Base-by-base conservation (phyloP, 305 asterid genomes). In the Salvia sclarea region DNA sequence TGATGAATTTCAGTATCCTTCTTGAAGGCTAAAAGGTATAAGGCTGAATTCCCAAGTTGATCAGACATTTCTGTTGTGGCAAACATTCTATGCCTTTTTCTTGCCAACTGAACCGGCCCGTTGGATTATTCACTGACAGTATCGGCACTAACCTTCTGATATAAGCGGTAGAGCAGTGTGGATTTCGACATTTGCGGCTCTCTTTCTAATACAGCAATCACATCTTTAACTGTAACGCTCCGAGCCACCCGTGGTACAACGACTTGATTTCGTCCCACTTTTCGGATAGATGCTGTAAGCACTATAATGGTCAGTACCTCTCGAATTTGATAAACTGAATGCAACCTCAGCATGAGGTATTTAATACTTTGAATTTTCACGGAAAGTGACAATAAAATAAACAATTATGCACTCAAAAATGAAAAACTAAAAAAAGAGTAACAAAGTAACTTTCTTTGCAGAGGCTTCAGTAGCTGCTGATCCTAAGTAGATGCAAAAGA, bases 101-200 rank as follows among this genome's bases (percentile, higher is more conserved):
- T 11, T 22, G 22, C 13, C 41, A 57, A 48, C 37, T 17, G 45
- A 24, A 55, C 14, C 6, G 13, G 40, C 21, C 8, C 60, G 22
- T 45, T 52, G 14, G 62, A 37, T 72, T 80, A 78, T 71, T 75
- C 91, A 2, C 49, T 58, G 1, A 67, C 70, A 25, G 85, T 75
- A 59, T 80, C 86, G 41, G 81, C 64, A 17, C 72, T 60, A 37
- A 77, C 71, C 77, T 76, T 89, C 72, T 86, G 86, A 70, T 83
- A 81, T 76, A 88, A 75, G 49, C 86, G 83, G 75, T 91, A 89
- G 35, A 91, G 75, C 45, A 91, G 78, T 5, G 83, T 64, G 1
- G 98, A 85, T 71, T 83, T 94, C 0, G 95, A 84, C 96, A 87
- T 89, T 35, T 89, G 98, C 66, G 94, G 92, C 80, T 91, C 98